A percentile compares a stretch with the other conserved stretches of the same genome.
Evolutionary conservation across 1,139 yeast genomes (phyloP).

Genomic region (Debaryomyces fabryi): DNA sequence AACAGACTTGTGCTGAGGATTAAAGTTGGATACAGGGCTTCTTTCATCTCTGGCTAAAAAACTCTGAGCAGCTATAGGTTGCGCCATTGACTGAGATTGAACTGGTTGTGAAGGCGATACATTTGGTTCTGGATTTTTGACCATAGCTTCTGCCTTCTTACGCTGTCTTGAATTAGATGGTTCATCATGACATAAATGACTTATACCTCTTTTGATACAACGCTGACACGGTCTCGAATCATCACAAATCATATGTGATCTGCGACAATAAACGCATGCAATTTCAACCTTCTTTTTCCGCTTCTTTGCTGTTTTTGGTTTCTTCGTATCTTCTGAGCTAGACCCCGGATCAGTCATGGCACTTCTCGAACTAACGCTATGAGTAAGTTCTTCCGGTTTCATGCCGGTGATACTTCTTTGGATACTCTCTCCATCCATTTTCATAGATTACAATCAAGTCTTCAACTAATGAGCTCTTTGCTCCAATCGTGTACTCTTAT

Average conservation of each 20-base stretch:
- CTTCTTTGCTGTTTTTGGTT: constrained; percentile 23
- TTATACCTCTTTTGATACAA: constrained; percentile 85
- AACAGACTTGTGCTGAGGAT: constrained; percentile 16
- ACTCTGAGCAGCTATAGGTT: constrained; percentile 2
- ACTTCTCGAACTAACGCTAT: not conserved
- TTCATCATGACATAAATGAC: constrained; percentile 87
- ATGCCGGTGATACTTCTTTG: not conserved
- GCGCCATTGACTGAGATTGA: constrained; percentile 5
- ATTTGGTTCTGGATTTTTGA: constrained; percentile 7
- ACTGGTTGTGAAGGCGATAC: not conserved
- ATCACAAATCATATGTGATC: constrained; percentile 96
- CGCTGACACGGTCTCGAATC: constrained; percentile 83
- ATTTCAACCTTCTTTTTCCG: constrained; percentile 60
- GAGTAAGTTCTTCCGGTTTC: constrained; percentile 8
- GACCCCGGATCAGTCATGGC: not conserved
- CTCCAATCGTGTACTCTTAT: not conserved
- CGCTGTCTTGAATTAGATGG: constrained; percentile 51
- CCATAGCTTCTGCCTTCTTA: constrained; percentile 40
- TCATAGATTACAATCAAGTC: not conserved
- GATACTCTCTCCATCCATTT: not conserved
- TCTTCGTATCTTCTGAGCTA: constrained; percentile 8
- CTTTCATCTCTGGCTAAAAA: constrained; percentile 6
- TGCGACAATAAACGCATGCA: constrained; percentile 90
- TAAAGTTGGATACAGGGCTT: constrained; percentile 5
- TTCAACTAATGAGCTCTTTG: not conserved